Percentiles rank a stretch among this genome's conserved stretches.
phyloP scores from a whole-genome alignment of 352 stramenopile species.

The Pythium oligandrum region DNA sequence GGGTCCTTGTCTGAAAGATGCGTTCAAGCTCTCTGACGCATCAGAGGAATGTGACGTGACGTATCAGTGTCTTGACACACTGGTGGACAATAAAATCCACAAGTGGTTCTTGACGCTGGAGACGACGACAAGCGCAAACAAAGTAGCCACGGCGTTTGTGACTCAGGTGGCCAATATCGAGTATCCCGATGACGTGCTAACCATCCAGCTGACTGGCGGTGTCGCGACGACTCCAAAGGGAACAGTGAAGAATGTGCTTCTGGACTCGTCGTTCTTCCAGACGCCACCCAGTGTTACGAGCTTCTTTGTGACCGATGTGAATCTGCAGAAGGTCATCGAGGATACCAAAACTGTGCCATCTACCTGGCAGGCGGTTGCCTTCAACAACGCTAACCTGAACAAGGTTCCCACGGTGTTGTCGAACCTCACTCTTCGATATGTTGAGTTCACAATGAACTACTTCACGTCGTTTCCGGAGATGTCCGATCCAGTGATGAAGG shows the following conservation, averaged over 20 bases:
- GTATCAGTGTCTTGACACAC: conserved; percentile 50
- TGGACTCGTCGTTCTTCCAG: conserved; percentile 54
- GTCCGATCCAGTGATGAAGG: conserved; percentile 23
- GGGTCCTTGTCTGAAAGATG: not conserved
- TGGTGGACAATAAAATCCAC: conserved; percentile 28
- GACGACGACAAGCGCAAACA: conserved; percentile 16
- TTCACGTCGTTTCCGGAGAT: conserved; percentile 33
- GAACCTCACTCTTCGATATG: conserved; percentile 28
- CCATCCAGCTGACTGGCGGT: conserved; percentile 18
- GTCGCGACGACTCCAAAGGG: conserved; percentile 31
- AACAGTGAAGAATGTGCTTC: conserved; percentile 36
- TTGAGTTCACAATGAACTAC: conserved; percentile 47
- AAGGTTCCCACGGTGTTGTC: conserved; percentile 28
- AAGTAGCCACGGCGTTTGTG: conserved; percentile 37
- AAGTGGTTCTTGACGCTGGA: conserved; percentile 31
- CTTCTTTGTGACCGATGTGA: conserved; percentile 26
- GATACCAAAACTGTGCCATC: conserved; percentile 5
- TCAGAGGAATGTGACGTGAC: conserved; percentile 34
- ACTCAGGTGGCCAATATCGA: conserved; percentile 38
- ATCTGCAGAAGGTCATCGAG: conserved; percentile 8
- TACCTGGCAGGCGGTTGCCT: conserved; percentile 24
- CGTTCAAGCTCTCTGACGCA: not conserved
- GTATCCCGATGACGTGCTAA: conserved; percentile 23
- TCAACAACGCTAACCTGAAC: conserved; percentile 47
- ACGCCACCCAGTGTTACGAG: conserved; percentile 21